These are phyloP conservation scores for Elsinoe australis DNA, from an alignment of 2,329 filamentous ascomycete species.

Conservation along the genomic window DNA sequence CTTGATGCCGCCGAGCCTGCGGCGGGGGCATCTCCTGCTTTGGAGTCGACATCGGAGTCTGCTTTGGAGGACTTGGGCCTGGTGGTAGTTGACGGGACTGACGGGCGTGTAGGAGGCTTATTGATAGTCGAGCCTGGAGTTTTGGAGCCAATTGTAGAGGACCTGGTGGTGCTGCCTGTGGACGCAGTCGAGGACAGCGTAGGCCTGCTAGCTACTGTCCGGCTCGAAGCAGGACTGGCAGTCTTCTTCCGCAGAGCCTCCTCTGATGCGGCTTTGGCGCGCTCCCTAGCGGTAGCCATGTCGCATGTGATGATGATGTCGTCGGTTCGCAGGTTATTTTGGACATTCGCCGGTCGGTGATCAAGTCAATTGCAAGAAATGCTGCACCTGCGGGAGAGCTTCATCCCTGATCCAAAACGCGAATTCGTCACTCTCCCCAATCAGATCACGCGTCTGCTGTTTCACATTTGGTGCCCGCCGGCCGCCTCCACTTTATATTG, in stretches of 20 bases:
- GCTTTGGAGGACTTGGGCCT: slow-evolving; percentile 11
- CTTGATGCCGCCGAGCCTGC: not conserved
- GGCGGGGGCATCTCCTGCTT: not conserved
- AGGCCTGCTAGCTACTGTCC: not conserved
- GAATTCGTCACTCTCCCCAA: slow-evolving; percentile 12
- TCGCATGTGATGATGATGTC: slow-evolving; percentile 14
- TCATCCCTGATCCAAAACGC: slow-evolving; percentile 13
- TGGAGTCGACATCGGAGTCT: slow-evolving; percentile 12
- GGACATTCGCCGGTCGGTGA: slow-evolving; percentile 9
- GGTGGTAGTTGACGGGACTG: not conserved
- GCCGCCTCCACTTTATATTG: slow-evolving; percentile 1
- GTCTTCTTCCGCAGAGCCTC: slow-evolving; percentile 17
- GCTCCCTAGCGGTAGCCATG: slow-evolving; percentile 16
- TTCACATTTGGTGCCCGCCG: not conserved
- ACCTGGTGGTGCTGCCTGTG: not conserved
- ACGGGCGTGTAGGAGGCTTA: slow-evolving; percentile 13
- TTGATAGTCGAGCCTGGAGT: slow-evolving; percentile 13
- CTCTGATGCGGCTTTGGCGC: slow-evolving; percentile 11
- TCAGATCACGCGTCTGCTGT: not conserved
- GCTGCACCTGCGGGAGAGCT: not conserved
- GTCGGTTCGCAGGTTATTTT: not conserved
- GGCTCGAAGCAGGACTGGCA: slow-evolving; percentile 10
- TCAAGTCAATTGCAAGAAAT: not conserved
- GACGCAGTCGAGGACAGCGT: not conserved
- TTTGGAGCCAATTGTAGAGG: slow-evolving; percentile 1